Evolutionary conservation across 805 yeast species (phyloP), one percentile per base, ranked within the genome.

Genomic region (Candida boidinii): DNA sequence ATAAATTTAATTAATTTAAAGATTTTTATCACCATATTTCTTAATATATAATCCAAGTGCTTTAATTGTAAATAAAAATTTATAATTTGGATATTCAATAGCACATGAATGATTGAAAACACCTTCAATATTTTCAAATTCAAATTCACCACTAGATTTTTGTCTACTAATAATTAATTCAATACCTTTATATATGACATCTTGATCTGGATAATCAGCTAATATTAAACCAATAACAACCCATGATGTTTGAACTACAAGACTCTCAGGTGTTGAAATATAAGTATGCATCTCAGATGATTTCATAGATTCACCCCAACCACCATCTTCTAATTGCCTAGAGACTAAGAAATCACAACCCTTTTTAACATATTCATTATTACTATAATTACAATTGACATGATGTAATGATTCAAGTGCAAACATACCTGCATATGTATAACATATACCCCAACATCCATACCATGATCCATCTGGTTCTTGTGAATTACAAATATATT

Each of bases 381-480:
- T 85, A 1, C 48, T 49, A 52, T 87, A 90, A 2, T 49, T 60
- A 36, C 69, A 68, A 1, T 78, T 84, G 18, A 80, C 79, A 4
- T 90, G 73, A 18, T 74, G 64, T 30, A 92, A 65, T 0, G 97
- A 97, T 46, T 92, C 99, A 19, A 92, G 57, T 0, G 99, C 99
- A 70, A 92, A 92, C 98, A 92, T 92, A 2, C 87, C 83, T 0
- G 97, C 97, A 56, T 92, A 92, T 0, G 96, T 84, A 52, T 69
- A 87, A 53, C 99, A 92, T 5, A 92, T 79, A 23, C 98, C 99
- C 99, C 99, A 92, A 26, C 86, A 77, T 1, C 99, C 99, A 54
- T 88, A 94, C 97, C 97, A 92, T 11, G 94, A 78, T 0, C 99
- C 99, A 55, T 92, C 95, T 0, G 50, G 48, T 28, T 66, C 62